phyloP scores from a whole-genome alignment of 345 rosid genomes.

The Cardamine occulta region DNA sequence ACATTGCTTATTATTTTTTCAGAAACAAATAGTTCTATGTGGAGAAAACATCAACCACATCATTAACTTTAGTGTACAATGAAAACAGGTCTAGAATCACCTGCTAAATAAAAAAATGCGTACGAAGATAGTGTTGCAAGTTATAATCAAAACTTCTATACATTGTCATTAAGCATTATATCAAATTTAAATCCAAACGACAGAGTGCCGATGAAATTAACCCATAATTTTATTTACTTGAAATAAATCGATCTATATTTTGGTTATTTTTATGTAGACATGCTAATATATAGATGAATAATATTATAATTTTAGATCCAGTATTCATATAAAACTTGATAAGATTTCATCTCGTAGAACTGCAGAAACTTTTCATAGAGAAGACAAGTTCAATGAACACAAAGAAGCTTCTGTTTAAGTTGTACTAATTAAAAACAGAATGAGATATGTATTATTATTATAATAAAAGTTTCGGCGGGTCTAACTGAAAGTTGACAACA shows the following conservation, averaged over 20 bases:
- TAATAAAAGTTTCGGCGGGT: slow-evolving; percentile 14
- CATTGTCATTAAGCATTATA: not conserved
- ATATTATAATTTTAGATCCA: too few relatives aligned
- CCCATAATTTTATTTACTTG: not conserved
- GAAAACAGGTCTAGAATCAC: not conserved
- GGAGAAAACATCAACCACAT: not conserved
- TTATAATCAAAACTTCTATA: not conserved
- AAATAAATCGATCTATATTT: not conserved
- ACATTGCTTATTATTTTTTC: not conserved
- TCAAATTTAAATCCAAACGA: not conserved
- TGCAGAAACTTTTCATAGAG: not conserved
- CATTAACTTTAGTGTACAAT: not conserved
- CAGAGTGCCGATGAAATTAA: not conserved
- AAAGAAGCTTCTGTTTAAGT: not conserved
- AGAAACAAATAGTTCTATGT: not conserved
- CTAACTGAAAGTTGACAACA: slow-evolving; percentile 33
- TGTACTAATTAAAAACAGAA: slow-evolving; percentile 18
- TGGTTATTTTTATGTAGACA: not conserved
- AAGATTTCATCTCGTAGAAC: not conserved
- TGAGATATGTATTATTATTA: not conserved
- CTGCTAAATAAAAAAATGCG: not conserved
- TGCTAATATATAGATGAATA: not conserved
- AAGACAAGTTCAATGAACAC: slow-evolving; percentile 17
- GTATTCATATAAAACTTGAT: not conserved
- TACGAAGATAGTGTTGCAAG: not conserved